These are phyloP conservation scores for Ceriops zippeliana DNA, from an alignment of 345 rosid species.

Conservation along the genomic window DNA sequence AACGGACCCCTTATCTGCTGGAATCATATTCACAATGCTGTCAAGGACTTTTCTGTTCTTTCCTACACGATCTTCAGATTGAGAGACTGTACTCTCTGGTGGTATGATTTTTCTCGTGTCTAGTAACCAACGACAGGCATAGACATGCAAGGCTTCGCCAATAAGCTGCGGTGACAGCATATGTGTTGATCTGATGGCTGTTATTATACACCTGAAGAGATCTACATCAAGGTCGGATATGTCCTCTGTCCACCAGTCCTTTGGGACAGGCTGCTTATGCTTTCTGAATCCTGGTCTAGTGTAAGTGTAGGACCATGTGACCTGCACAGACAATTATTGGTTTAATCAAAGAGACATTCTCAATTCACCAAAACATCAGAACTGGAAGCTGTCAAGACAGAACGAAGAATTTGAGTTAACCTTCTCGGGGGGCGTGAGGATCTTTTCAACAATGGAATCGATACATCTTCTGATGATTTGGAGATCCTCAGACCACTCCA, in stretches of 20 bases:
- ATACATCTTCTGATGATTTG: conserved; percentile 80
- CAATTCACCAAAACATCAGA: neutral
- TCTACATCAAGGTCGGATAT: conserved; percentile 85
- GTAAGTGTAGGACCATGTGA: conserved; percentile 88
- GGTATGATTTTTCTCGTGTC: conserved; percentile 40
- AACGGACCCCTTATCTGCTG: conserved; percentile 79
- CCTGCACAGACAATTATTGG: conserved; percentile 40
- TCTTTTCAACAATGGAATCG: conserved; percentile 77
- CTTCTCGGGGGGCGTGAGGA: conserved; percentile 72
- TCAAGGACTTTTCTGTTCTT: conserved; percentile 60
- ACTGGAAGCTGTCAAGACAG: neutral
- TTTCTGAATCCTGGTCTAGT: conserved; percentile 69
- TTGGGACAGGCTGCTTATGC: conserved; percentile 63
- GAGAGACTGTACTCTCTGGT: conserved; percentile 40
- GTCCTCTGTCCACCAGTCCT: conserved; percentile 99
- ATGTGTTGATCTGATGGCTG: conserved; percentile 61
- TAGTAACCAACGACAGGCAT: conserved; percentile 88
- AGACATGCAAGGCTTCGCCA: conserved; percentile 93
- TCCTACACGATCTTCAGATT: conserved; percentile 37
- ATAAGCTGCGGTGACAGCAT: conserved; percentile 71
- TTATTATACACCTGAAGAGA: conserved; percentile 69
- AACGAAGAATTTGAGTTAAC: conserved; percentile 25
- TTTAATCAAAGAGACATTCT: neutral
- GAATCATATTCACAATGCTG: conserved; percentile 72
- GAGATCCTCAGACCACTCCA: conserved; percentile 88